Base-by-base conservation (phyloP, 257 asterid genomes). In the Verbena officinalis region DNA sequence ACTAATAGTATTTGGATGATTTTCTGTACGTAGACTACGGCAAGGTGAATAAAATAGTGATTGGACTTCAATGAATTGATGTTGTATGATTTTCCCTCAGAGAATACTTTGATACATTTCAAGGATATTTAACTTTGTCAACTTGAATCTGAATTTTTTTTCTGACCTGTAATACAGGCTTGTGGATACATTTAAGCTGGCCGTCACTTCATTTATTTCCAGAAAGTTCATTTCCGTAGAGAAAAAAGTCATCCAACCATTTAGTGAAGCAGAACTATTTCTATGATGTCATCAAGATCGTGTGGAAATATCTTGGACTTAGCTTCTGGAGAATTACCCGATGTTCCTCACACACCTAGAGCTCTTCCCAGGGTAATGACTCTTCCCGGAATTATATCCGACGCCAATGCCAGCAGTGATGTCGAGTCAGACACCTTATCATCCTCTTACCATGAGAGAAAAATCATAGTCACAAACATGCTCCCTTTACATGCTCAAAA, bases 391-490 rank as follows among this genome's bases (percentile, higher is more conserved):
- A 64, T 80, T 65, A 73, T 82, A 6, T 45, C 83, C 57, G 95
- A 80, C 64, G 70, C 60, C 45, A 71, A 65, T 40, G 74, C 58
- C 30, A 50, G 73, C 75, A 72, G 73, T 61, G 87, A 81, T 33
- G 83, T 68, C 17, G 91, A 82, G 67, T 81, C 86, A 17, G 89
- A 80, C 49, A 55, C 75, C 69, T 39, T 75, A 38, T 70, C 89
- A 51, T 73, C 86, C 52, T 62, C 63, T 51, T 66, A 60, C 66
- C 76, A 46, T 17, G 87, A 76, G 57, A 72, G 92, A 15, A 84
- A 70, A 77, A 82, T 87, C 55, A 34, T 87, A 43, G 95, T 87
- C 15, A 89, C 89, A 52, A 84, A 87, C 74, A 84, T 82, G 90
- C 55, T 87, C 46, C 95, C 95, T 63, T 64, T 87, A 78, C 73